Conservation (phyloP, 768 basidiomycete species). For the Mycena venus region DNA sequence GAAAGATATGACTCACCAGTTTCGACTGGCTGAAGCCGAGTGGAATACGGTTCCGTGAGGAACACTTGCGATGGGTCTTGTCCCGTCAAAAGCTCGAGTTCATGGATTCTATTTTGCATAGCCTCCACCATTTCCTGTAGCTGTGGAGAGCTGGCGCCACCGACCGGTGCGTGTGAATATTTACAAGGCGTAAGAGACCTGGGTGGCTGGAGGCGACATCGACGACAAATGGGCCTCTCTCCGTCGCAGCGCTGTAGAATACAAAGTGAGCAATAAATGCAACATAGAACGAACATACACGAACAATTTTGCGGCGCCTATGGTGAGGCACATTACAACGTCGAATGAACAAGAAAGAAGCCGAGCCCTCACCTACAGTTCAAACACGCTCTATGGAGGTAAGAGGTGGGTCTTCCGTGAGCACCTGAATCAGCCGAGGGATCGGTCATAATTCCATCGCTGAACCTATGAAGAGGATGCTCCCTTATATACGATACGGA, state of each 20-base stretch:
- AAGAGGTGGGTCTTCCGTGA: neutral
- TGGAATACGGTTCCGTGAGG: neutral
- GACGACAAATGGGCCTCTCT: constrained; percentile 7
- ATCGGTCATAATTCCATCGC: neutral
- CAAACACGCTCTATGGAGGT: neutral
- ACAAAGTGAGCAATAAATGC: neutral
- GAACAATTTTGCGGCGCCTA: constrained; percentile 4
- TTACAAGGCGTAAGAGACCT: neutral
- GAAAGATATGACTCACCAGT: neutral
- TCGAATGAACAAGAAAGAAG: too few relatives aligned
- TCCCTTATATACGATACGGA: neutral
- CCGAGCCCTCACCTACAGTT: too few relatives aligned
- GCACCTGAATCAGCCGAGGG: neutral
- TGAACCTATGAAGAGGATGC: neutral
- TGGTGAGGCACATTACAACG: too few relatives aligned
- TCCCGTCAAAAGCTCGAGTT: neutral
- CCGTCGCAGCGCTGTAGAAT: constrained; percentile 4
- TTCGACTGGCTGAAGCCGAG: neutral
- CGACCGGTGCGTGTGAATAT: constrained; percentile 4
- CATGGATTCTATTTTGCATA: neutral
- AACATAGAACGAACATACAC: neutral
- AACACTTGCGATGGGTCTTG: neutral
- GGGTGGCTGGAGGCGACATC: constrained; percentile 13
- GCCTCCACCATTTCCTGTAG: neutral
- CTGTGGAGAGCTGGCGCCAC: neutral